These are phyloP conservation scores for Dictyostelium intermedium DNA, from an alignment of 78 protist species.

Conservation along the genomic window DNA sequence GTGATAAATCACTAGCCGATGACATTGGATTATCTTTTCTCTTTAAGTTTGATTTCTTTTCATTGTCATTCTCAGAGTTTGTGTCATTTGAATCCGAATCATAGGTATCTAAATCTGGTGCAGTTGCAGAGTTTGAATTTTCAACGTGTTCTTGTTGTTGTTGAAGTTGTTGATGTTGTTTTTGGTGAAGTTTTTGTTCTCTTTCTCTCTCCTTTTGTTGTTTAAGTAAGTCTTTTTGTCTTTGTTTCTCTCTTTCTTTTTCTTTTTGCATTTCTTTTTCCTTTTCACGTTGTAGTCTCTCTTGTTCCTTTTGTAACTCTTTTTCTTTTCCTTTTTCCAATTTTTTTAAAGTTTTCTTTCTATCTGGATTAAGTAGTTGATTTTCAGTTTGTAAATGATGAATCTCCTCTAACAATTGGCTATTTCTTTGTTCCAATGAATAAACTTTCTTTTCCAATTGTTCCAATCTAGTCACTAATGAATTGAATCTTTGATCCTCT, in stretches of 20 bases:
- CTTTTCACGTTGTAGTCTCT: slow-evolving; percentile 14
- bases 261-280: slow-evolving; percentile 22
- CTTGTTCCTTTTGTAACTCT: slow-evolving; percentile 21
- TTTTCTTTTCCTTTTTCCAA: slow-evolving; percentile 49
- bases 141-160: background rate
- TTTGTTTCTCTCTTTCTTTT: slow-evolving; percentile 23
- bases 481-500: slow-evolving; percentile 35
- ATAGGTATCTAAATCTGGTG: background rate
- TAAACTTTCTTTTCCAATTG: slow-evolving; percentile 27
- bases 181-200: background rate
- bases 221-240: background rate
- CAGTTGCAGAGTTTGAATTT: background rate
- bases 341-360: slow-evolving; percentile 47
- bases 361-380: slow-evolving; percentile 1
- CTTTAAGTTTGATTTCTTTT: slow-evolving; percentile 19
- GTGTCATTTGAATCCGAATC: background rate
- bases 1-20: background rate
- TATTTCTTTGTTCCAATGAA: slow-evolving; percentile 3
- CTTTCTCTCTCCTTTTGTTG: slow-evolving; percentile 40
- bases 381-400: background rate
- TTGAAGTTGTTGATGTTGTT: background rate
- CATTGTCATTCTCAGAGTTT: background rate
- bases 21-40: background rate
- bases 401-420: background rate
- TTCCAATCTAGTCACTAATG: background rate